Evolutionary conservation across 306 rosid species (phyloP), one percentile per base, ranked within the genome.

Genomic region (Fragaria nilgerrensis): DNA sequence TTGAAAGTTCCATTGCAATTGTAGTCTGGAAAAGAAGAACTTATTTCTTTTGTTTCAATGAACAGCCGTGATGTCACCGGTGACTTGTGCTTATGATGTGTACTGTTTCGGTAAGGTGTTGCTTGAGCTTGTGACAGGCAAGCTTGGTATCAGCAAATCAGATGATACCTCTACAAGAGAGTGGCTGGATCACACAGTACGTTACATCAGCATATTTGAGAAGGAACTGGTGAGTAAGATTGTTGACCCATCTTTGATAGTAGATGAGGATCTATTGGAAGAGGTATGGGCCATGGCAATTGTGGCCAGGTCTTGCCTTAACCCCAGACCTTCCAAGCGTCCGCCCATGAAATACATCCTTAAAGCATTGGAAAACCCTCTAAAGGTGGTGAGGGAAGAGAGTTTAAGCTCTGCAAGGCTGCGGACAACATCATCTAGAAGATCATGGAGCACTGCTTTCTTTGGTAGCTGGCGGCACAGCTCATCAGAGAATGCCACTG

Each of bases 241-340:
- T 39, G 82, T 92, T 5, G 99, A 96, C 62, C 94, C 99, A 4
- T 85, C 90, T 66, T 83, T 96, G 73, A 88, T 96, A 12, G 82
- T 96, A 67, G 91, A 96, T 58, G 99, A 96, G 68, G 99, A 96
- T 86, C 84, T 92, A 25, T 43, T 96, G 79, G 97, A 96, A 80
- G 99, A 96, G 82, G 96, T 91, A 25, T 96, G 98, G 99, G 97
- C 98, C 16, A 90, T 92, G 93, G 91, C 97, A 36, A 87, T 96
- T 27, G 92, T 96, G 52, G 99, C 99, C 59, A 84, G 89, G 83
- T 89, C 97, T n/a, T 96, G 99, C 86, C 88, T 96, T 48, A 96
- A 89, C 78, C 94, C 97, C 6, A 89, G 80, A 79, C 87, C 97
- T 62, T 84, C 89, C 8, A 89, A 85, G 82, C 97, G 99, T n/a